Base-by-base conservation (phyloP, 1,139 yeast genomes). In the Taphrina communis region DNA sequence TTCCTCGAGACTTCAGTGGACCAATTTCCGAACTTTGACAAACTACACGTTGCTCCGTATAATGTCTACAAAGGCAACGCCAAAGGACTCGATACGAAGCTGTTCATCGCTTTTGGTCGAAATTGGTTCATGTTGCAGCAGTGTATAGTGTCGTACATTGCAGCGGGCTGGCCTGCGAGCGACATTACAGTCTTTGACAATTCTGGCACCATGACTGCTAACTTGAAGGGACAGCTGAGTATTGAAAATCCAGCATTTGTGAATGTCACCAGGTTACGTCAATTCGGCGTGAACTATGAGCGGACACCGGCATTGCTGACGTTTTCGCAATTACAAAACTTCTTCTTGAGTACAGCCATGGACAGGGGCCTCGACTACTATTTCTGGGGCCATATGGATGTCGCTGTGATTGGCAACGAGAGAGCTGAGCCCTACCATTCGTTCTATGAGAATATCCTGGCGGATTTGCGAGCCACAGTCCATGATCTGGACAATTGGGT, bases 341-440 rank as follows among this genome's bases (percentile, higher is more conserved):
- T 12, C 42, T 59, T 46, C 42, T 17, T 59, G 36, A 46, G 55
- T 21, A 59, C 63, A 9, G 63, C 63, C 14, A 44, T 59, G 55
- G 41, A 44, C 11, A 25, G 55, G 9, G 46, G 46, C 7, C 55
- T 44, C 25, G 55, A 44, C 55, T 44, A 44, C 44, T 59, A 46
- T 42, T 59, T 59, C 36, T 59, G 63, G 63, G 41, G 55, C 14
- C 63, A 59, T n/a, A 59, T 59, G 63, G 63, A 59, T 51, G 63
- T 59, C 35, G 55, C 55, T 14, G 46, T 59, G 12, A 21, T 59
- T n/a, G 55, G 48, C 41, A 55, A 59, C 55, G 52, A 44, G 44
- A 39, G 5, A 1, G 44, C 31, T 8, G 55, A 44, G 55, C 52
- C 52, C 8, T 59, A 46, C 25, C 41, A 44, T 19, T 59, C 63